Evolutionary conservation across 495 filamentous ascomycete genomes (phyloP).

Genomic region (Extremus antarcticus): DNA sequence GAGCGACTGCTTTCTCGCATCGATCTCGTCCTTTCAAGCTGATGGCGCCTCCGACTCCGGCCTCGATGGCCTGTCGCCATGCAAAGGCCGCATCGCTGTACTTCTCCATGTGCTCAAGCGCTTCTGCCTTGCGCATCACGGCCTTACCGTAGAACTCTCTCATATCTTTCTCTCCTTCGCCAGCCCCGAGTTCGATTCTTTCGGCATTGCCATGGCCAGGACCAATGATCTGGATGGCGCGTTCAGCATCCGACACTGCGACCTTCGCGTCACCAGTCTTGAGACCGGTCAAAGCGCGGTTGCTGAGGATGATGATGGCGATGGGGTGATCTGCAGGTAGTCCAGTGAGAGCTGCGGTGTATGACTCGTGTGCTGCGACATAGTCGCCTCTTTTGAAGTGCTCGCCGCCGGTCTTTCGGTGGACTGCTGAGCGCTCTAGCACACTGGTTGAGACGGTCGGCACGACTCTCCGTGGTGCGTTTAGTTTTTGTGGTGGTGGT

Average conservation of each 20-base stretch:
- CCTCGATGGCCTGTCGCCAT: constrained; percentile 76
- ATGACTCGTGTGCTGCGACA: constrained; percentile 68
- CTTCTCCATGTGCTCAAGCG: constrained; percentile 86
- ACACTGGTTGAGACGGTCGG: constrained; percentile 56
- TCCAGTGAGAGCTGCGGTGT: constrained; percentile 60
- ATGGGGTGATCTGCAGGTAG: constrained; percentile 77
- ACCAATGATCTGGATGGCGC: constrained; percentile 70
- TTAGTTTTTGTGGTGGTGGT: constrained; percentile 25
- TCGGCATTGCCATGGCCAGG: constrained; percentile 66
- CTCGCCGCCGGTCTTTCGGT: constrained; percentile 67
- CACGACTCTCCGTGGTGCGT: constrained; percentile 50
- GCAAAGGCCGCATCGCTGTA: constrained; percentile 72
- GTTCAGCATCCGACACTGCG: constrained; percentile 72
- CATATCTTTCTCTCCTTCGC: constrained; percentile 70
- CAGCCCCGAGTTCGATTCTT: constrained; percentile 54
- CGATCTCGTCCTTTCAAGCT: constrained; percentile 79
- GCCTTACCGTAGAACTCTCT: constrained; percentile 86
- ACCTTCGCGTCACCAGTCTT: constrained; percentile 85
- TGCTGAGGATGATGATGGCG: constrained; percentile 74
- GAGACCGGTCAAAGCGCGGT: constrained; percentile 77
- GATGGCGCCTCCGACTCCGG: constrained; percentile 67
- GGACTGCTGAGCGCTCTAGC: constrained; percentile 58
- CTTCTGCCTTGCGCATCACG: constrained; percentile 87
- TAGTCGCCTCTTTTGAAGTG: constrained; percentile 94
- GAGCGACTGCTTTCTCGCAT: constrained; percentile 72